These are phyloP conservation scores for Flaveria brownii DNA, from an alignment of 129 eudicot species.

Conservation along the genomic window DNA sequence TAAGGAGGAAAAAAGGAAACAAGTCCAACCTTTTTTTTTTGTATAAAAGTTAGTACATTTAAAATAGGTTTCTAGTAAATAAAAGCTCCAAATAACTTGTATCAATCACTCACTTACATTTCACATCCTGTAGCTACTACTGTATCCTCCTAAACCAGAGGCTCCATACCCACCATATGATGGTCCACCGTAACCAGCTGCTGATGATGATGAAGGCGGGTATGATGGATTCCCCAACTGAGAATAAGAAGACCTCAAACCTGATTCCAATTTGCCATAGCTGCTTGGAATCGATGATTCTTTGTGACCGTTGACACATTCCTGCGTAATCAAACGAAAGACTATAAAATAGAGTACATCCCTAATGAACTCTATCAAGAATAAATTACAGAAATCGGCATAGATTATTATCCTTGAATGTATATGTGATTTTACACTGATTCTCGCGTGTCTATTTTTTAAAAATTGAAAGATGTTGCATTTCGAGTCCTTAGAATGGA, in stretches of 20 bases:
- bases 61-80: neutral
- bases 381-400: neutral
- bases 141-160: conserved; percentile 74
- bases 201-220: conserved; percentile 39
- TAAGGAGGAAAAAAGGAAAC: neutral
- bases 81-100: conserved; percentile 21
- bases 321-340: conserved; percentile 31
- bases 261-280: conserved; percentile 51
- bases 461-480: neutral
- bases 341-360: neutral
- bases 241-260: conserved; percentile 65
- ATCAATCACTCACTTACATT: conserved; percentile 21
- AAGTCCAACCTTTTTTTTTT: conserved; percentile 13
- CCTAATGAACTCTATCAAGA: neutral
- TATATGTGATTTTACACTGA: neutral
- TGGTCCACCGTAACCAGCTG: conserved; percentile 36
- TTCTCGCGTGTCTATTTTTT: no score
- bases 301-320: conserved; percentile 47
- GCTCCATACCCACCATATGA: conserved; percentile 56
- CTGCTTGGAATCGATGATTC: conserved; percentile 39
- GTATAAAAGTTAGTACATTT: conserved; percentile 25
- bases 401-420: neutral
- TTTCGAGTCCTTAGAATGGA: neutral
- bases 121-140: conserved; percentile 65
- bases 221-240: conserved; percentile 52